Conservation (phyloP, 2,329 filamentous ascomycete genomes). For the Coleophoma eucalyptorum region DNA sequence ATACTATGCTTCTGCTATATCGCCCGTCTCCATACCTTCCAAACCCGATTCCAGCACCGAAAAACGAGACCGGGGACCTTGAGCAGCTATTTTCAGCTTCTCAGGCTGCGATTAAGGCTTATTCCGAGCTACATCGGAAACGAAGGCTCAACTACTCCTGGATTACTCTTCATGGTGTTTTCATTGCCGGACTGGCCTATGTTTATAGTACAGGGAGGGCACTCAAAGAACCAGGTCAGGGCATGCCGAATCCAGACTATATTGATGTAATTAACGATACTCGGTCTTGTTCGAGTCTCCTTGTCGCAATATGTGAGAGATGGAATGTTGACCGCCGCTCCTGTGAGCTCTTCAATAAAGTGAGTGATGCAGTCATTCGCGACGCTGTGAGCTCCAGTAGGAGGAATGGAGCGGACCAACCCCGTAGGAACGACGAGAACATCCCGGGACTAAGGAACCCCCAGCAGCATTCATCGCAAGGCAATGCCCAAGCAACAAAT, state of each 20-base stretch:
- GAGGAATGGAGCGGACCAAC: no score
- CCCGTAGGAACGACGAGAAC: no score
- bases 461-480: no score
- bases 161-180: slow-evolving; percentile 43
- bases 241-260: slow-evolving; percentile 28
- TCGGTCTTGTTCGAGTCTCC: slow-evolving; percentile 36
- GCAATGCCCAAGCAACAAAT: no score
- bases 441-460: no score
- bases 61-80: slow-evolving; percentile 18
- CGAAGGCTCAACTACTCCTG: slow-evolving; percentile 42
- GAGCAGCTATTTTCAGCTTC: slow-evolving; percentile 33
- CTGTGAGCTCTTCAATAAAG: slow-evolving; percentile 35
- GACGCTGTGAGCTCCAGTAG: slow-evolving; percentile 37
- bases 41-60: slow-evolving; percentile 17
- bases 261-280: slow-evolving; percentile 38
- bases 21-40: slow-evolving; percentile 32
- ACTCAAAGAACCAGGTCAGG: slow-evolving; percentile 14
- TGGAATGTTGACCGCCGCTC: slow-evolving; percentile 35
- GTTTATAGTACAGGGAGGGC: slow-evolving; percentile 27
- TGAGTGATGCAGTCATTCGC: slow-evolving; percentile 36
- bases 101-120: slow-evolving; percentile 34
- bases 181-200: slow-evolving; percentile 40
- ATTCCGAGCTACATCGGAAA: slow-evolving; percentile 38
- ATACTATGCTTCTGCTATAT: slow-evolving; percentile 36
- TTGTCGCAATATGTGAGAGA: slow-evolving; percentile 38